Evolutionary conservation across 2,329 filamentous ascomycete species (phyloP).

Genomic region (Zarea fungicola): DNA sequence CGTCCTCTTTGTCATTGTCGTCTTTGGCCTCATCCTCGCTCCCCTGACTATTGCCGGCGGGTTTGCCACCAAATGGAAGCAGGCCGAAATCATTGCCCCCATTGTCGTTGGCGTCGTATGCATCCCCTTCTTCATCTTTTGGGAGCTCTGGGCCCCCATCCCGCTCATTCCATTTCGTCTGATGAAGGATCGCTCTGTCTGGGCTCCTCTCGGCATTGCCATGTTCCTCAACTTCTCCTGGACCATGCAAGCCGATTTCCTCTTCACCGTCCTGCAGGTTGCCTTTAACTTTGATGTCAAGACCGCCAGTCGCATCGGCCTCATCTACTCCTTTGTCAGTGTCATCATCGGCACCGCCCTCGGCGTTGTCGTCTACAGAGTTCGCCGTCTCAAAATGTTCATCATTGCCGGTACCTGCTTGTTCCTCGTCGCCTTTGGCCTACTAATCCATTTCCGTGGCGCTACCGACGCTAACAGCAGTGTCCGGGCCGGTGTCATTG

Average conservation of each 20-base stretch:
- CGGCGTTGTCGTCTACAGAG: conserved; percentile 51
- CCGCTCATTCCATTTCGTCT: conserved; percentile 56
- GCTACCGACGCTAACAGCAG: conserved; percentile 32
- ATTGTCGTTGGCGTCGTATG: conserved; percentile 41
- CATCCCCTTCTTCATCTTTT: conserved; percentile 46
- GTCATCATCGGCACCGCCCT: conserved; percentile 53
- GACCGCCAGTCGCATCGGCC: conserved; percentile 53
- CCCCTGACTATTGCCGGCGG: conserved; percentile 43
- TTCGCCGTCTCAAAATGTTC: conserved; percentile 58
- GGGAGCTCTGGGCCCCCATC: conserved; percentile 42
- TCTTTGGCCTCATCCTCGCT: conserved; percentile 41
- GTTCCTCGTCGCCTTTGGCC: conserved; percentile 60
- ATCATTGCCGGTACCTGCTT: conserved; percentile 55
- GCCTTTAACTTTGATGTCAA: conserved; percentile 54
- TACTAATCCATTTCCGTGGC: conserved; percentile 60
- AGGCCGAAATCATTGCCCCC: conserved; percentile 36
- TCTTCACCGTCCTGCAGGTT: conserved; percentile 58
- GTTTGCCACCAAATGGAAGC: conserved; percentile 31
- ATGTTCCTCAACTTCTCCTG: conserved; percentile 52
- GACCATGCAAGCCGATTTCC: conserved; percentile 59
- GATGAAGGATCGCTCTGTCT: conserved; percentile 59
- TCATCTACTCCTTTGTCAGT: conserved; percentile 53
- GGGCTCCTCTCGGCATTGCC: conserved; percentile 57
- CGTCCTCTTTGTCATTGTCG: conserved; percentile 40
- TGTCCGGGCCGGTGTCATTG: conserved; percentile 53